Evolutionary conservation across 345 rosid species (phyloP), one percentile per base, ranked within the genome.

Genomic region (Zanthoxylum bungeanum): DNA sequence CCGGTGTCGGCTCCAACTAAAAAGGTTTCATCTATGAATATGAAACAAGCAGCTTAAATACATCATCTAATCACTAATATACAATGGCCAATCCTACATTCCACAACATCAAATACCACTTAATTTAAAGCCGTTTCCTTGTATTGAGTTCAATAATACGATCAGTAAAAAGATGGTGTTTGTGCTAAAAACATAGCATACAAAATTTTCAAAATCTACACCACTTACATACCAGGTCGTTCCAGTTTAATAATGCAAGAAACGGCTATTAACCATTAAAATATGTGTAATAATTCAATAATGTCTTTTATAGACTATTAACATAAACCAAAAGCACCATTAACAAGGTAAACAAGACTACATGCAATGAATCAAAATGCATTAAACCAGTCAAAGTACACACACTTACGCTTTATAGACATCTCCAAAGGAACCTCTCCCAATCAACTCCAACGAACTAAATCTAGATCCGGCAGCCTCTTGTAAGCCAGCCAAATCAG

Each of bases 361-460:
- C 39, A 70, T 39, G 16, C 27, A 53, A 19, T 57, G 49, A 30
- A 46, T 60, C 36, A 53, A 63, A 33, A 5, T 51, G 5, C 34
- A 16, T 33, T 52, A 60, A 36, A 36, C 47, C 16, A 21, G 25
- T 60, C 31, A 73, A 61, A 65, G 47, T 50, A 47, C 77, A 66
- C 52, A 71, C 9, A 88, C 92, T 82, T 83, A 95, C 99, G 96
- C 99, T 88, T 92, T 95, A 81, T 92, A 95, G 68, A 95, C 99
- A 56, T 95, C 99, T 1, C 99, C 99, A 47, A 95, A 95, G 1
- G 99, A 95, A 66, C 99, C 99, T 87, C 93, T 85, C 14, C 99
- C 99, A 5, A 95, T 95, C 77, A 92, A 85, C 87, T 95, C 96
- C 69, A 84, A 77, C 44, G 91, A 88, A 77, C 83, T 88, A 82